Evolutionary conservation across 257 asterid genomes (phyloP).

Genomic region (Cinchona pubescens): DNA sequence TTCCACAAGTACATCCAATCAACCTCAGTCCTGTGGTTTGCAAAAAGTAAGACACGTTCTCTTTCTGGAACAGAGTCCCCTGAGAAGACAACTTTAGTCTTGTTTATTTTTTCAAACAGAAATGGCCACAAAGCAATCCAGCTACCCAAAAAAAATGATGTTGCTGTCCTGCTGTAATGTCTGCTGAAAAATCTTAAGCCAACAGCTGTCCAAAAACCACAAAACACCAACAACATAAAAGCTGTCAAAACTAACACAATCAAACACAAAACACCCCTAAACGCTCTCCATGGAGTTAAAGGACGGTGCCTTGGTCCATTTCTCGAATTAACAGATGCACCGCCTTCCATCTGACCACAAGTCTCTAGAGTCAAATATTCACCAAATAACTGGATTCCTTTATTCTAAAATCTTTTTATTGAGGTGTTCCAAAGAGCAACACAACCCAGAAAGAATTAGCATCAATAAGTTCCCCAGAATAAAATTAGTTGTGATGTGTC

Average conservation of each 20-base stretch:
- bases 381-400: too few species aligned
- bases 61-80: slow-evolving; percentile 65
- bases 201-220: slow-evolving; percentile 64
- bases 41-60: slow-evolving; percentile 67
- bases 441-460: not conserved
- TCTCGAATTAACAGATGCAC: slow-evolving; percentile 21
- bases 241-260: slow-evolving; percentile 58
- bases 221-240: slow-evolving; percentile 58
- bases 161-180: slow-evolving; percentile 57
- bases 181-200: slow-evolving; percentile 53
- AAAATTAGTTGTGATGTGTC: not conserved
- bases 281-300: slow-evolving; percentile 45
- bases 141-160: slow-evolving; percentile 65
- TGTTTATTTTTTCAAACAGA: slow-evolving; percentile 69
- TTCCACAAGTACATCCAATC: slow-evolving; percentile 99
- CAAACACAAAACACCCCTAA: slow-evolving; percentile 66
- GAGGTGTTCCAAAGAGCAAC: not conserved
- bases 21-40: slow-evolving; percentile 89
- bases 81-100: slow-evolving; percentile 70
- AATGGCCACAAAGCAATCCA: slow-evolving; percentile 97
- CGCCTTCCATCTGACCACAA: slow-evolving; percentile 37
- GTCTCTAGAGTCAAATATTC: not conserved
- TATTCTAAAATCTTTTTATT: not conserved
- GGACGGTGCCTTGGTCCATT: slow-evolving; percentile 55
- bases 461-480: not conserved